Percentiles rank a stretch among this genome's conserved stretches.
These are phyloP conservation scores for Aspergillus udagawae DNA, from an alignment of 2,329 filamentous ascomycete species.

Conservation along the genomic window DNA sequence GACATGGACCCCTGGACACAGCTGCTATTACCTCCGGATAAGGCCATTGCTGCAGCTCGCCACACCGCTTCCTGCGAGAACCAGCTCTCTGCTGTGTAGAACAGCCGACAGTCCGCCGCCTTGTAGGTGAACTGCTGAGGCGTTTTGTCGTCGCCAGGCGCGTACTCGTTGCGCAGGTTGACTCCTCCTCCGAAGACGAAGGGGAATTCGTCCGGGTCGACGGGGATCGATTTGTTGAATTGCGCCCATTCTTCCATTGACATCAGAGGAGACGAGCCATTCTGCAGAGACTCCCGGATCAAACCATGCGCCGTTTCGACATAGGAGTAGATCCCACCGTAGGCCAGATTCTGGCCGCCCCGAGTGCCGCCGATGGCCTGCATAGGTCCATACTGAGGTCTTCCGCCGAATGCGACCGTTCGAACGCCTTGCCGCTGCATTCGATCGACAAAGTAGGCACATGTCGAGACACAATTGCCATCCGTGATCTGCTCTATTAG, in stretches of 20 bases:
- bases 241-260: neutral
- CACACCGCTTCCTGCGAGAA: neutral
- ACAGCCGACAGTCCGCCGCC: conserved; percentile 59
- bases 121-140: conserved; percentile 60
- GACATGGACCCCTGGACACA: neutral
- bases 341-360: conserved; percentile 39
- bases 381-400: conserved; percentile 52
- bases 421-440: conserved; percentile 53
- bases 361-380: conserved; percentile 65
- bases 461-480: conserved; percentile 58
- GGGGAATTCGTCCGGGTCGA: conserved; percentile 15
- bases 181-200: conserved; percentile 19
- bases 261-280: conserved; percentile 6
- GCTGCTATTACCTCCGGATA: neutral
- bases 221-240: conserved; percentile 7
- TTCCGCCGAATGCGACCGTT: conserved; percentile 58
- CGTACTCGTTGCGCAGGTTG: conserved; percentile 45
- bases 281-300: conserved; percentile 9
- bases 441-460: conserved; percentile 55
- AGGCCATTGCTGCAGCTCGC: neutral
- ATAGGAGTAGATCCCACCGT: conserved; percentile 25
- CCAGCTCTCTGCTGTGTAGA: conserved; percentile 51
- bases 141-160: conserved; percentile 39
- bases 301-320: conserved; percentile 15
- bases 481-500: conserved; percentile 44